Evolutionary conservation across 2,329 filamentous ascomycete genomes (phyloP), one percentile per base, ranked within the genome.

Genomic region (Fusarium begoniae): DNA sequence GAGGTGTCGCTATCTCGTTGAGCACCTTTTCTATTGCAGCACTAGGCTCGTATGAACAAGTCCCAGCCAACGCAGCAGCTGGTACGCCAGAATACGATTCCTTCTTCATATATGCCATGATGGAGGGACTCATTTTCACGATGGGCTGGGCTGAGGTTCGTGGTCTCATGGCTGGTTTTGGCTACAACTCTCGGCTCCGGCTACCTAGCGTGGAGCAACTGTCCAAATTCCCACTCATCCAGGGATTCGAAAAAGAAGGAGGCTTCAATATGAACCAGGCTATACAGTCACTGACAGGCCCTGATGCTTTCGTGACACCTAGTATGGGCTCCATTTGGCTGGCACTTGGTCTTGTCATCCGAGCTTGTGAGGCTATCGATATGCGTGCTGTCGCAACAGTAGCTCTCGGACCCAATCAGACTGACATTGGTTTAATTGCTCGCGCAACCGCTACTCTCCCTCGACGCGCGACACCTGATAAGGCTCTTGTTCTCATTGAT

Each of bases 171-270:
- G 54, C 54, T 32, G 54, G 54, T 0, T 56, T 56, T 56, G 54
- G 54, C 8, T 56, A 56, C 54, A 56, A 56, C 9, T 56, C 54
- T 0, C 54, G 54, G 5, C 54, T 56, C 2, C 54, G 54, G 1
- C 22, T 56, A 24, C 54, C 54, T 0, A 24, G 2, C 2, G 54
- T 56, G 38, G 54, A 56, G 15, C 54, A 45, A 2, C 0, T 56
- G 22, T 32, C 54, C 0, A 6, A 0, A 45, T 56, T 56, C 22
- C 54, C 54, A 0, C 54, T 56, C 8, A 56, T 56, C 1, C 54
- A 56, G 38, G 54, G 54, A 0, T 56, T 56, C 2, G 54, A 56
- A 0, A 0, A 56, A 0, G 1, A 2, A 0, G 54, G 54, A 15
- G 54, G 54, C 5, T 56, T 45, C 12, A 56, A 56, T 8, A 56